Evolutionary conservation across 1,284 basidiomycete genomes (phyloP), one percentile per base, ranked within the genome.

Genomic region (Cryptococcus sp.): DNA sequence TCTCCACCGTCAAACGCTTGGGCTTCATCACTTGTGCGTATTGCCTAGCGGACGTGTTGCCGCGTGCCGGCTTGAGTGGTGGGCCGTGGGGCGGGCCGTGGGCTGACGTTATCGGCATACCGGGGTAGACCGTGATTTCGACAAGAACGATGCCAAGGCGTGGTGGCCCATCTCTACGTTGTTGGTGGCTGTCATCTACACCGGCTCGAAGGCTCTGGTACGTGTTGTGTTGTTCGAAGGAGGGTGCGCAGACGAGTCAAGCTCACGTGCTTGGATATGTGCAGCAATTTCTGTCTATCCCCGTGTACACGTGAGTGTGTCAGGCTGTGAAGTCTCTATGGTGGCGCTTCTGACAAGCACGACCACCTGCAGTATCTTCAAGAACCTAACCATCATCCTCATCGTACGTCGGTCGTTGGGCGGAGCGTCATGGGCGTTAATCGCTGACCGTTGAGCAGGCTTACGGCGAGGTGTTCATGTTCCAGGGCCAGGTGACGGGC

Each of bases 301-400:
- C 93, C 0, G 86, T 96, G 23, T 94, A 94, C 78, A 94, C 96
- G 70, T 72, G 46, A 50, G 69, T 59, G 15, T 42, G 6, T n/a
- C n/a, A 20, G 35, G 2, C 48, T 33, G 28, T 5, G 28, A 5
- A 33, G 28, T 9, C 4, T 5, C 28, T 33, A 4, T 4, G 9
- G 12, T n/a, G 6, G 15, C 9, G 28, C 13, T n/a, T n/a, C n/a
- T 20, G 50, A 23, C 47, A 18, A 8, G 12, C 6, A 13, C 47
- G 15, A 43, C 16, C 12, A n/a, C 40, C 13, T 38, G 4, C 55
- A 75, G 72, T 2, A 98, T 99, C 66, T 98, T 98, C 84, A 99
- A 99, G 80, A 99, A 99, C 76, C 76, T 98, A 67, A 98, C 96
- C 23, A 99, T 98, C 70, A 98, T 98, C 65, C 83, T 99, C 36